These are phyloP conservation scores for Santalum album DNA, from an alignment of 164 flowering plant species.

Conservation along the genomic window DNA sequence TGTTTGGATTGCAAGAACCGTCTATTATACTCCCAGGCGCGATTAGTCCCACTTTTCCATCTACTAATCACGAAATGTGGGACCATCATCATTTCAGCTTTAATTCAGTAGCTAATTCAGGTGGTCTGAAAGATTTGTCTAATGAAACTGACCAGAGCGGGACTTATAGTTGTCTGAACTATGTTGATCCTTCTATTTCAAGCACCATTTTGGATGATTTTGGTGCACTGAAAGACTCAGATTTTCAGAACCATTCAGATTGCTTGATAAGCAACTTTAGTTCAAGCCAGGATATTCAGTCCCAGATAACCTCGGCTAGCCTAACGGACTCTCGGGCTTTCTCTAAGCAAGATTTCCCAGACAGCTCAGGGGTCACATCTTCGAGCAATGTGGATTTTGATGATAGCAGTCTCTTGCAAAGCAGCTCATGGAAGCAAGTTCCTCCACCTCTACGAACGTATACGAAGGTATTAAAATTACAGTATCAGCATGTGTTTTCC, in stretches of 20 bases:
- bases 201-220: slow-evolving; percentile 51
- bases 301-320: slow-evolving; percentile 82
- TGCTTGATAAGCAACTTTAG: slow-evolving; percentile 49
- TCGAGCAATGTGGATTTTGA: slow-evolving; percentile 79
- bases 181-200: slow-evolving; percentile 64
- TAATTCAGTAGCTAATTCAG: slow-evolving; percentile 26
- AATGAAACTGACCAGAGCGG: too few relatives aligned
- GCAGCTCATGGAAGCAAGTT: slow-evolving; percentile 75
- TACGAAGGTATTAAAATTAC: slow-evolving; percentile 55
- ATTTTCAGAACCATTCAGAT: slow-evolving; percentile 54
- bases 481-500: too few relatives aligned
- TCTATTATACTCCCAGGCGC: slow-evolving; percentile 28
- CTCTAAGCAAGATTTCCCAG: slow-evolving; percentile 63
- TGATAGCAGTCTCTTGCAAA: slow-evolving; percentile 54
- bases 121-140: slow-evolving; percentile 38
- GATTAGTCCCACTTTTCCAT: slow-evolving; percentile 24
- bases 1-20: slow-evolving; percentile 26
- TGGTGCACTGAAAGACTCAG: slow-evolving; percentile 32
- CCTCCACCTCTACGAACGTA: slow-evolving; percentile 81
- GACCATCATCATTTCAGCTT: slow-evolving; percentile 28
- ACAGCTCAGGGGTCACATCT: slow-evolving; percentile 78
- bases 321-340: slow-evolving; percentile 66
- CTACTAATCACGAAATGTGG: slow-evolving; percentile 45
- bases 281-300: slow-evolving; percentile 87
- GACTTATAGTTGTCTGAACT: slow-evolving; percentile 42